These are phyloP conservation scores for Dujonia santamariae DNA, from an alignment of 1,139 yeast genomes.

Conservation along the genomic window DNA sequence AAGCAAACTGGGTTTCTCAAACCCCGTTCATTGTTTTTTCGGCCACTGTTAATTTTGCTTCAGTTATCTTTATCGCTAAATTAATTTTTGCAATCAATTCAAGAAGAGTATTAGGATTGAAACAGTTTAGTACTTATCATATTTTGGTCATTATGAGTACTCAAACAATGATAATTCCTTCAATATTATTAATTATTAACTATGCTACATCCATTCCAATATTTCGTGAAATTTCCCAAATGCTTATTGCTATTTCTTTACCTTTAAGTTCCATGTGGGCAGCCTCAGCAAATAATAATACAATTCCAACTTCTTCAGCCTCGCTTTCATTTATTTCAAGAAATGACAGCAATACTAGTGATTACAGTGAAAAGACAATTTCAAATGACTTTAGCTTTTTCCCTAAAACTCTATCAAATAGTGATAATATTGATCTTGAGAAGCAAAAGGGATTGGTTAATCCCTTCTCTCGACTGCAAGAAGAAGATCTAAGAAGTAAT, in stretches of 20 bases:
- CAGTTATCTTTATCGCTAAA: slow-evolving; percentile 58
- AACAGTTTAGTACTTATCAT: slow-evolving; percentile 80
- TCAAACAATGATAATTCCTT: slow-evolving; percentile 82
- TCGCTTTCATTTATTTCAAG: slow-evolving; percentile 18
- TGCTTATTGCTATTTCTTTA: slow-evolving; percentile 48
- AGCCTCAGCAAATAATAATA: slow-evolving; percentile 47
- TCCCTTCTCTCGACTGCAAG: no score
- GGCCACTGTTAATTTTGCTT: slow-evolving; percentile 61
- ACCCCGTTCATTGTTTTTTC: slow-evolving; percentile 64
- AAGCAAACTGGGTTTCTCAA: slow-evolving; percentile 32
- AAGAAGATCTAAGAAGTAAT: no score
- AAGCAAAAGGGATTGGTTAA: no score
- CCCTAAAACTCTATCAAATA: not conserved
- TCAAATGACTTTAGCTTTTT: no score
- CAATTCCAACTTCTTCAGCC: slow-evolving; percentile 23
- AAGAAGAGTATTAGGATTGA: slow-evolving; percentile 72
- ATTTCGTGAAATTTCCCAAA: slow-evolving; percentile 47
- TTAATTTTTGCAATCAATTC: slow-evolving; percentile 64
- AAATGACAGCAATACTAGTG: slow-evolving; percentile 10
- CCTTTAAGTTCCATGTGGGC: slow-evolving; percentile 94
- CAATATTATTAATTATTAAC: slow-evolving; percentile 52
- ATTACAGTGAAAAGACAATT: slow-evolving; percentile 7
- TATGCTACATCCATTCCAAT: not conserved
- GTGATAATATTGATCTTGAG: no score
- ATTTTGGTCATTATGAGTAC: slow-evolving; percentile 73